Percentiles rank a stretch among this genome's conserved stretches.
Conservation (phyloP, 495 filamentous ascomycete species). For the Hyaloscypha finlandica region DNA sequence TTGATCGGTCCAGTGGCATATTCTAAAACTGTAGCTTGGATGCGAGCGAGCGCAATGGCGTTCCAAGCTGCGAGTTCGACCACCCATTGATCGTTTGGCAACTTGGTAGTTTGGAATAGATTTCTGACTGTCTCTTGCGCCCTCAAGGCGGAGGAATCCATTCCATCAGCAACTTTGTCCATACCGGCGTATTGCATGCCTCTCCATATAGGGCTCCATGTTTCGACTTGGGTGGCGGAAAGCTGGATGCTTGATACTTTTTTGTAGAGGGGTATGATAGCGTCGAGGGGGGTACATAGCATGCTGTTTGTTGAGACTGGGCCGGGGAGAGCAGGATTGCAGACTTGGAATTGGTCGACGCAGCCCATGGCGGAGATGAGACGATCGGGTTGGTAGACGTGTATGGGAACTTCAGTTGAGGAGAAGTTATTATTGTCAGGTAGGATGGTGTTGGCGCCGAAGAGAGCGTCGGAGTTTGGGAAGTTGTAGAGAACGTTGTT, state of each 20-base stretch:
- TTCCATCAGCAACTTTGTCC: constrained; percentile 1
- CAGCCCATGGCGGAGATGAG: constrained; percentile 35
- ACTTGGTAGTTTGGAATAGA: constrained; percentile 1
- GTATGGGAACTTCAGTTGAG: no score
- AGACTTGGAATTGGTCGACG: constrained; percentile 36
- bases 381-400: no score
- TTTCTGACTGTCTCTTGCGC: constrained; percentile 16
- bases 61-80: constrained; percentile 23
- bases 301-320: background rate
- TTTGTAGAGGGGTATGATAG: background rate
- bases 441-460: constrained; percentile 26
- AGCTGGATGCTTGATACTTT: constrained; percentile 2
- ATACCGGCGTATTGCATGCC: constrained; percentile 10
- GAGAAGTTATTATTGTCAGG: no score
- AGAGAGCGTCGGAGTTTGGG: constrained; percentile 34
- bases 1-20: constrained; percentile 23
- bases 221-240: constrained; percentile 5
- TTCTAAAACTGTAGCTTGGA: constrained; percentile 23
- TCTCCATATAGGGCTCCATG: background rate
- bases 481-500: constrained; percentile 32
- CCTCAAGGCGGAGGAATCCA: constrained; percentile 9
- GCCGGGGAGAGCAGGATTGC: constrained; percentile 28
- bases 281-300: constrained; percentile 11
- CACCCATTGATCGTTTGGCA: constrained; percentile 26
- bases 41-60: constrained; percentile 13